These are phyloP conservation scores for Hypholoma sublateritium DNA, from an alignment of 768 basidiomycete genomes.

Conservation along the genomic window DNA sequence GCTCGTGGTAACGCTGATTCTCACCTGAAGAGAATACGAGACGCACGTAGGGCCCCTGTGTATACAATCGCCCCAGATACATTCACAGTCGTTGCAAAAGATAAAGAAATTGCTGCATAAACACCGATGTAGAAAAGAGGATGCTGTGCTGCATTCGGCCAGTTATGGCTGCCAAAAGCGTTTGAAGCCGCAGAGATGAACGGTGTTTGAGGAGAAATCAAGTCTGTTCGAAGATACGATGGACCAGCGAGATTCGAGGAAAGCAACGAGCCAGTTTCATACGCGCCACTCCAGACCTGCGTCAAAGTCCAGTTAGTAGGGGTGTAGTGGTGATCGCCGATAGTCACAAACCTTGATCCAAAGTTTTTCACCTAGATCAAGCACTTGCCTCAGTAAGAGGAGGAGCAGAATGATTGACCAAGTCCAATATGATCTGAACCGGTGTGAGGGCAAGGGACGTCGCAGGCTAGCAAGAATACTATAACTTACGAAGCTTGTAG, in stretches of 20 bases:
- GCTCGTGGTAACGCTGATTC: constrained; percentile 53
- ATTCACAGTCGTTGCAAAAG: constrained; percentile 43
- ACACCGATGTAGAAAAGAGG: constrained; percentile 66
- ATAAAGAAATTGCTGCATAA: constrained; percentile 55
- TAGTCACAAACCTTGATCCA: constrained; percentile 65
- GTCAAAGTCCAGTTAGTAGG: not conserved
- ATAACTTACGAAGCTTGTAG: constrained; percentile 62
- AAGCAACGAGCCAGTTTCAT: constrained; percentile 21
- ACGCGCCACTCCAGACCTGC: constrained; percentile 70
- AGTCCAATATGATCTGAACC: constrained; percentile 60
- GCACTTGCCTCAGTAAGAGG: constrained; percentile 48
- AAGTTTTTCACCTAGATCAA: constrained; percentile 59
- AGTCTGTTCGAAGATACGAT: constrained; percentile 32
- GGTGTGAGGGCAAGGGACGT: not conserved
- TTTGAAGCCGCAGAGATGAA: constrained; percentile 29
- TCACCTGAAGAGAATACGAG: constrained; percentile 35
- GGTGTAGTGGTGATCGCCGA: not conserved
- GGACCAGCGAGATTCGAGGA: constrained; percentile 12
- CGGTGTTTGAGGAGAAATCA: constrained; percentile 11
- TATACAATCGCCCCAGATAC: constrained; percentile 48
- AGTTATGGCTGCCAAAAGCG: constrained; percentile 11
- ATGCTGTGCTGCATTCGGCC: constrained; percentile 50
- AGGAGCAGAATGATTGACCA: constrained; percentile 54
- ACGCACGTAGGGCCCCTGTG: constrained; percentile 48
- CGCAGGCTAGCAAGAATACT: not conserved